Percentiles rank a stretch among this genome's conserved stretches.
Conservation (phyloP, 352 stramenopile genomes). For the Globisporangium nagaii region DNA sequence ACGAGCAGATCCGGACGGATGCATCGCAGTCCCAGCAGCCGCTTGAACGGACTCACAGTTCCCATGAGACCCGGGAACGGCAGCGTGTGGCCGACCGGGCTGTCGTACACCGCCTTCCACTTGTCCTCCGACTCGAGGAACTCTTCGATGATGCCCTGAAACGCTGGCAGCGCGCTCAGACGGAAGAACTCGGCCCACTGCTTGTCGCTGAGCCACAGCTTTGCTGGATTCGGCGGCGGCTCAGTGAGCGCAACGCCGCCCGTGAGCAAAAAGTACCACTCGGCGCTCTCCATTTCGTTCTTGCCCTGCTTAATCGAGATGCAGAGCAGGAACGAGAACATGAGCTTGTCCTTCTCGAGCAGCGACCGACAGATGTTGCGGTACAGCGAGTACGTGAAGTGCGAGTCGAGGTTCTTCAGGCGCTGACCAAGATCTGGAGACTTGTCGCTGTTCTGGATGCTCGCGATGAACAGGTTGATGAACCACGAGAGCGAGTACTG, state of each 20-base stretch:
- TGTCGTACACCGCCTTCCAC: conserved; percentile 90
- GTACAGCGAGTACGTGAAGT: conserved; percentile 93
- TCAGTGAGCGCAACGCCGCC: conserved; percentile 87
- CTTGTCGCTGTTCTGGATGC: conserved; percentile 83
- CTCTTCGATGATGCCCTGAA: conserved; percentile 73
- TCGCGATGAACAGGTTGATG: conserved; percentile 88
- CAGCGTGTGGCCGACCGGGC: conserved; percentile 67
- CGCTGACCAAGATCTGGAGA: conserved; percentile 67
- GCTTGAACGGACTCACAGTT: conserved; percentile 58
- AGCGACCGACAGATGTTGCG: conserved; percentile 90
- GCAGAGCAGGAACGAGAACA: conserved; percentile 90
- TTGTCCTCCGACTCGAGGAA: conserved; percentile 70
- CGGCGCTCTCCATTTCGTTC: conserved; percentile 66
- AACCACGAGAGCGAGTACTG: conserved; percentile 93
- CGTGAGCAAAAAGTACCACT: conserved; percentile 94
- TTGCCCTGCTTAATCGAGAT: conserved; percentile 84
- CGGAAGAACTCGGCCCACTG: conserved; percentile 92
- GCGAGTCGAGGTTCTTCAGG: conserved; percentile 74
- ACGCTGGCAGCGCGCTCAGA: conserved; percentile 72
- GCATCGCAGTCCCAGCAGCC: conserved; percentile 72
- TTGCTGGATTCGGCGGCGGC: conserved; percentile 87
- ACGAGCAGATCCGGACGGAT: conserved; percentile 85
- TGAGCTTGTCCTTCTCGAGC: conserved; percentile 92
- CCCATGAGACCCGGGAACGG: conserved; percentile 67
- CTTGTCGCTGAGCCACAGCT: conserved; percentile 90